Base-by-base conservation (phyloP, 2,329 filamentous ascomycete species). In the Grosmannia serpens region DNA sequence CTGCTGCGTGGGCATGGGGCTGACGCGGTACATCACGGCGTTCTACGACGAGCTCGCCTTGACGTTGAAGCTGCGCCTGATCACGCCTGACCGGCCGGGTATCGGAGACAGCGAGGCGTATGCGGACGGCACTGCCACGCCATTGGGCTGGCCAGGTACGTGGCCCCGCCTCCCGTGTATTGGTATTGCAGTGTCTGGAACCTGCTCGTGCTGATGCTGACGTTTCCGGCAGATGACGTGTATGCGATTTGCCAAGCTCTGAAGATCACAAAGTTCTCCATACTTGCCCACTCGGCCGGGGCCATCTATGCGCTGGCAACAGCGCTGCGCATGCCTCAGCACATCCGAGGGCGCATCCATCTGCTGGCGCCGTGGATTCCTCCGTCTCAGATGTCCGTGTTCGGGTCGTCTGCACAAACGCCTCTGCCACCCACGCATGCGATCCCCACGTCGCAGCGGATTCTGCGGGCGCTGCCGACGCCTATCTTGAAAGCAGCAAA, bases 261-360 rank as follows among this genome's bases (percentile, higher is more conserved):
- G 51, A 91, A 90, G 65, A 95, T 99, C 63, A 94, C 87, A 13
- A 95, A 96, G 65, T 99, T 99, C 69, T 97, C 92, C 8, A 88
- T 99, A 24, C 80, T 99, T 1, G 94, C 94, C 2, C 94, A 99
- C 71, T 97, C 92, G 0, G 94, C 94, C 1, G 94, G 94, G 20
- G 92, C 94, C n/a, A 95, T 99, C 56, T 99, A 99, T 68, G 94
- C 94, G 2, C 81, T 99, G 22, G 94, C 94, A 0, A 97, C 94
- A 0, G 94, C 94, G 0, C 77, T 99, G 51, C 88, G 94, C 51
- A 95, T 99, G 82, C 94, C 94, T 4, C 91, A 96, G 66, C 89
- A 96, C 67, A 95, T 99, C 61, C 87, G 91, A 7, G 94, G 94
- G 24, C 87, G 90, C 57, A 94, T 99, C 58, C 94, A 99, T 71